Evolutionary conservation across 176 grass and related monocot species (phyloP), one percentile per base, ranked within the genome.

Genomic region (Tuctoria greenei): DNA sequence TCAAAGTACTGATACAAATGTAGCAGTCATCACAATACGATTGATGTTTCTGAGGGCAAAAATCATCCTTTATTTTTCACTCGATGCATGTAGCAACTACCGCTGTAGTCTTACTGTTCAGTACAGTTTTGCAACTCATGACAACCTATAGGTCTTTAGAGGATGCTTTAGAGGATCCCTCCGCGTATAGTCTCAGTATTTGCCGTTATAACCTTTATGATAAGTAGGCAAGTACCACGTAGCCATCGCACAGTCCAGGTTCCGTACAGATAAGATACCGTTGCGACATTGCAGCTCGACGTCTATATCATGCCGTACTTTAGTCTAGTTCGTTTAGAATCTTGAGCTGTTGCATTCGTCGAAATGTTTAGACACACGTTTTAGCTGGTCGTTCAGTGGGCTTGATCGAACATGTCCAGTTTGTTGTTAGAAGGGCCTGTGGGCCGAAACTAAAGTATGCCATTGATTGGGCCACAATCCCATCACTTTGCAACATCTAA

Each of bases 231-330:
- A 25, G 71, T 47, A 47, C 21, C 31, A 83, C 72, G 23, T 61
- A 61, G 64, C 81, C 39, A 76, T 76, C 81, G 39, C 28, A 69
- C 61, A 34, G 54, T 40, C 42, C 14, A 76, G 7, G 27, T 69
- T 61, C 50, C 50, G 21, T 61, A 50, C 54, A 37, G 42, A 25
- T 18, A 71, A 80, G 63, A 75, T 61, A 52, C 81, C 72, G 10
- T 41, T 21, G 39, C 8, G n/a, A 5, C 41, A 20, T 49, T 16
- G 3, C 61, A 66, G 50, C 14, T 28, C 46, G 20, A 61, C 40
- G 77, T 79, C 63, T 43, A 45, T 14, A 24, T 8, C 18, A 5
- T 17, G 63, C n/a, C 45, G 37, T 40, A 50, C 31, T 52, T 67
- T 36, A 16, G 54, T 8, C 37, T 23, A 17, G 13, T 42, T 59